phyloP scores from a whole-genome alignment of 306 rosid genomes.

The Hippophae tibetana region DNA sequence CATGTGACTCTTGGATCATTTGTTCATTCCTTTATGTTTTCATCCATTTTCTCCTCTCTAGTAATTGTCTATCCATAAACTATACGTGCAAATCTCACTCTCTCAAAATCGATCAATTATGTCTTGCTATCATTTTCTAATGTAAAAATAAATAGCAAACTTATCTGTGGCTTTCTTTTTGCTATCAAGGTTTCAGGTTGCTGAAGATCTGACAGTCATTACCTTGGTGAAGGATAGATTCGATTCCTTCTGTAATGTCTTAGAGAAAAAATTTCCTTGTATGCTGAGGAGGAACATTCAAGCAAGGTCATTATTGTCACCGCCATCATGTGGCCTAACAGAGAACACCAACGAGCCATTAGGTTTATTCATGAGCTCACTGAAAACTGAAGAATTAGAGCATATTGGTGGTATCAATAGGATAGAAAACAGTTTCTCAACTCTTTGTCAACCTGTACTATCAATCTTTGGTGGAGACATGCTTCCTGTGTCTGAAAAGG shows the following conservation, averaged over 20 bases:
- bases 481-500: slow-evolving; percentile 13
- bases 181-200: slow-evolving; percentile 48
- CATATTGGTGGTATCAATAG: slow-evolving; percentile 18
- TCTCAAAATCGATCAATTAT: too few relatives aligned
- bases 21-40: too few relatives aligned
- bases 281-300: slow-evolving; percentile 18
- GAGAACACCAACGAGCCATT: slow-evolving; percentile 34
- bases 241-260: slow-evolving; percentile 23
- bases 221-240: slow-evolving; percentile 47
- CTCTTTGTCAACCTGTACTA: slow-evolving; percentile 20
- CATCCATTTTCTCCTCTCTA: not conserved
- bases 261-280: slow-evolving; percentile 20
- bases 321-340: slow-evolving; percentile 24
- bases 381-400: slow-evolving; percentile 29
- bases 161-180: slow-evolving; percentile 18
- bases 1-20: too few relatives aligned
- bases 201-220: slow-evolving; percentile 55
- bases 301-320: slow-evolving; percentile 26
- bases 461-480: slow-evolving; percentile 22
- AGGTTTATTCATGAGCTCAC: slow-evolving; percentile 14
- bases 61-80: too few relatives aligned
- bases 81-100: too few relatives aligned
- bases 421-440: slow-evolving; percentile 13
- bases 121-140: too few relatives aligned
- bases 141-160: slow-evolving; percentile 9